Evolutionary conservation across 768 basidiomycete species (phyloP).

Genomic region (Lactarius psammicola): DNA sequence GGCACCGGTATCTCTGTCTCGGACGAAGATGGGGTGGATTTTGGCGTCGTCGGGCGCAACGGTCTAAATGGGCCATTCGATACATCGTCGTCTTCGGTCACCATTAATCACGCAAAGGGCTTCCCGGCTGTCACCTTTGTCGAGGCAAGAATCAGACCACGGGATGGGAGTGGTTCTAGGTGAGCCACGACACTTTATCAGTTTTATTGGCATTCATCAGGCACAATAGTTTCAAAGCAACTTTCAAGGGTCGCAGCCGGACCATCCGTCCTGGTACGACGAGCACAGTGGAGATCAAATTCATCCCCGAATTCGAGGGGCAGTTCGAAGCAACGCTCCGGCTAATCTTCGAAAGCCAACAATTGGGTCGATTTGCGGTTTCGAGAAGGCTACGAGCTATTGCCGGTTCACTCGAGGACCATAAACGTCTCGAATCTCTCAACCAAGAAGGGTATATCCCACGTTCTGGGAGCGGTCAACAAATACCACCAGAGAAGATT

Average conservation of each 20-base stretch:
- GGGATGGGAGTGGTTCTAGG: constrained; percentile 11
- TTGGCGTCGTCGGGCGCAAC: constrained; percentile 48
- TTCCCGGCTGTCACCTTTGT: constrained; percentile 23
- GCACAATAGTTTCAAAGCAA: constrained; percentile 8
- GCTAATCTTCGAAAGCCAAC: constrained; percentile 7
- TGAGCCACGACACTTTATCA: background rate
- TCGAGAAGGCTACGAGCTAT: constrained; percentile 1
- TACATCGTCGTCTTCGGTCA: constrained; percentile 18
- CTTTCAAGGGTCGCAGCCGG: constrained; percentile 1
- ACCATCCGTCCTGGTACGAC: constrained; percentile 15
- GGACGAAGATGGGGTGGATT: constrained; percentile 42
- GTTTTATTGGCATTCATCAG: background rate
- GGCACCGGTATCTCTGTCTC: constrained; percentile 42
- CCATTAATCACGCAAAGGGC: constrained; percentile 17
- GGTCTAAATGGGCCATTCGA: constrained; percentile 31
- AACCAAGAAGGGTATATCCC: background rate
- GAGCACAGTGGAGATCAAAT: background rate
- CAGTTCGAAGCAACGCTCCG: constrained; percentile 11
- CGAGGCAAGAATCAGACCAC: constrained; percentile 7
- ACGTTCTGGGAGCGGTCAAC: background rate
- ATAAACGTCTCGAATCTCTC: constrained; percentile 7
- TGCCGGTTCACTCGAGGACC: constrained; percentile 16
- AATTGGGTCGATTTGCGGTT: constrained; percentile 1
- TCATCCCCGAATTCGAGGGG: constrained; percentile 16
- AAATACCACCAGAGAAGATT: constrained; percentile 4